Conservation (phyloP, 805 yeast species). For the Zygosaccharomyces kombuchaensis region DNA sequence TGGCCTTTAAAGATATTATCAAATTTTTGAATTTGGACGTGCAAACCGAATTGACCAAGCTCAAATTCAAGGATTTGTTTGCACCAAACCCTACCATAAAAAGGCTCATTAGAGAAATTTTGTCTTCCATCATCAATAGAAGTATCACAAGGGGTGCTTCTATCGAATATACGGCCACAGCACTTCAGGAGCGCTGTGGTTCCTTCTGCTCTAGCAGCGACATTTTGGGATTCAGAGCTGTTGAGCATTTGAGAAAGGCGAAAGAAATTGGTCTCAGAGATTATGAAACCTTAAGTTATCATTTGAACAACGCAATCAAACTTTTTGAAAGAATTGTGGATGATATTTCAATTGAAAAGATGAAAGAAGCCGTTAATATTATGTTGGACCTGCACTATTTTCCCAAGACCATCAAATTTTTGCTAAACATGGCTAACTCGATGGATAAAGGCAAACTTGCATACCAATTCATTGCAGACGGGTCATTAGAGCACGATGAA, state of each 20-base stretch:
- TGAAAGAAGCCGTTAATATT: conserved; percentile 73
- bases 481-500: conserved; percentile 46
- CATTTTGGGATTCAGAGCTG: conserved; percentile 88
- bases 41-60: conserved; percentile 59
- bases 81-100: conserved; percentile 55
- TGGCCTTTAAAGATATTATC: conserved; percentile 61
- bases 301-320: conserved; percentile 65
- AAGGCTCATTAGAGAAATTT: conserved; percentile 72
- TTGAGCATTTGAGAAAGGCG: conserved; percentile 86
- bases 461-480: conserved; percentile 51
- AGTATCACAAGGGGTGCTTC: conserved; percentile 89
- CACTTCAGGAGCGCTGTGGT: conserved; percentile 89
- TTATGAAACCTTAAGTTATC: conserved; percentile 62
- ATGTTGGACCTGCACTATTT: conserved; percentile 74
- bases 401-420: conserved; percentile 81
- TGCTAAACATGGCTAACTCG: conserved; percentile 69
- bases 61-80: conserved; percentile 73
- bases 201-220: conserved; percentile 92
- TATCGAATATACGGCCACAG: conserved; percentile 81
- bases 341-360: conserved; percentile 68
- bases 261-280: conserved; percentile 69
- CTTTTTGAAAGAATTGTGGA: conserved; percentile 77
- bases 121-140: conserved; percentile 83
- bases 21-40: conserved; percentile 62
- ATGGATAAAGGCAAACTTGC: conserved; percentile 60